Conservation (phyloP, 1,284 basidiomycete species). For the Cryptococcus sp. region DNA sequence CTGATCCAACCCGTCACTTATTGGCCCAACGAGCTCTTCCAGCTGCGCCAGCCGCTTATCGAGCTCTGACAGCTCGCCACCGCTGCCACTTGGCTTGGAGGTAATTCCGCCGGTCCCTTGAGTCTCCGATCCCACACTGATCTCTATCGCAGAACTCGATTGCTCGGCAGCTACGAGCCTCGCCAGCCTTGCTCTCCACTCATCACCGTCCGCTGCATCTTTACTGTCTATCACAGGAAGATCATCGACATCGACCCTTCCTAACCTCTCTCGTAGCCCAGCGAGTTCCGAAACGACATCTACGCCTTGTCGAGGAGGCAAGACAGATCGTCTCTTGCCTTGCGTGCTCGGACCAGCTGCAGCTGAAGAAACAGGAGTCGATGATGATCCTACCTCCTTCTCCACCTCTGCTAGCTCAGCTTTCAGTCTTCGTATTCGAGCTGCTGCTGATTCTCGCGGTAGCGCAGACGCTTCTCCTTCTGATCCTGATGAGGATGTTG, state of each 20-base stretch:
- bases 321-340: slow-evolving; percentile 24
- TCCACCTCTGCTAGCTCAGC: slow-evolving; percentile 56
- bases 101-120: not conserved
- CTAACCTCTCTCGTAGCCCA: slow-evolving; percentile 32
- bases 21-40: slow-evolving; percentile 70
- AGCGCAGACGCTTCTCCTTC: slow-evolving; percentile 16
- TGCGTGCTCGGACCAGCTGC: not conserved
- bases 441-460: slow-evolving; percentile 49
- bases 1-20: slow-evolving; percentile 29
- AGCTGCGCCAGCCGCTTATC: slow-evolving; percentile 76
- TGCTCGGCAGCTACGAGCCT: slow-evolving; percentile 42
- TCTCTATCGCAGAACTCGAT: not conserved
- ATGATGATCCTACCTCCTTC: slow-evolving; percentile 36
- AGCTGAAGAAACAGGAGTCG: not conserved
- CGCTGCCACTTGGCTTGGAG: not conserved
- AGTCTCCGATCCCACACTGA: not conserved
- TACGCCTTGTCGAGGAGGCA: slow-evolving; percentile 30
- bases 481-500: slow-evolving; percentile 15
- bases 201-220: slow-evolving; percentile 2
- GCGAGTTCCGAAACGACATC: slow-evolving; percentile 41
- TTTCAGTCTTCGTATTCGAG: slow-evolving; percentile 53
- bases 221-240: not conserved
- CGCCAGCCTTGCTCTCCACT: slow-evolving; percentile 50
- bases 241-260: slow-evolving; percentile 21
- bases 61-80: slow-evolving; percentile 61